These are phyloP conservation scores for Aspergillus cristatus DNA, from an alignment of 495 filamentous ascomycete species.

Conservation along the genomic window DNA sequence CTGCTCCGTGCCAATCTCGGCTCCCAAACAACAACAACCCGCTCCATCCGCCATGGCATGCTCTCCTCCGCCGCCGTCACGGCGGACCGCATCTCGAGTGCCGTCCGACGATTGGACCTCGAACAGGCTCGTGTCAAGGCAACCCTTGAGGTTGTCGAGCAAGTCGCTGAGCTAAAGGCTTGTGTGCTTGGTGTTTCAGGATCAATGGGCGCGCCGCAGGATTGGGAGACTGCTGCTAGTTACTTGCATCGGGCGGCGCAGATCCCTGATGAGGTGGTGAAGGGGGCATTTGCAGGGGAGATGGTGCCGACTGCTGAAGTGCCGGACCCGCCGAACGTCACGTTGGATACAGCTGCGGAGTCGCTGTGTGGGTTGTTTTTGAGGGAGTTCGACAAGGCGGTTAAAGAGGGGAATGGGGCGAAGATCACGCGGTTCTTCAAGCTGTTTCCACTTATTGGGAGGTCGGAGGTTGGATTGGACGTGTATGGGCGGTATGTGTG, in stretches of 20 bases:
- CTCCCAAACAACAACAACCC: conserved; percentile 75
- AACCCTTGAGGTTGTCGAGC: conserved; percentile 86
- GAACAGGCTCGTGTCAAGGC: conserved; percentile 86
- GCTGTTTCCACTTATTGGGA: conserved; percentile 88
- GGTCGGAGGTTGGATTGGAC: conserved; percentile 81
- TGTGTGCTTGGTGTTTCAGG: conserved; percentile 93
- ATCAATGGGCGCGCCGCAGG: conserved; percentile 94
- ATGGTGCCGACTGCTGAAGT: conserved; percentile 95
- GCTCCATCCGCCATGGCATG: conserved; percentile 79
- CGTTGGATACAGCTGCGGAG: conserved; percentile 77
- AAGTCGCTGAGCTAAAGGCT: conserved; percentile 90
- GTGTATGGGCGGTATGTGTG: conserved; percentile 95
- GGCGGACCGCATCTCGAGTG: conserved; percentile 74
- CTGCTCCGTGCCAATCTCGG: conserved; percentile 81
- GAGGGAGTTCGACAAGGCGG: conserved; percentile 90
- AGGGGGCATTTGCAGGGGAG: conserved; percentile 80
- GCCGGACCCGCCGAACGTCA: conserved; percentile 80
- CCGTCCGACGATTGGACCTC: conserved; percentile 76
- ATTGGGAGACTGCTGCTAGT: conserved; percentile 93
- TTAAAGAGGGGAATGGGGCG: conserved; percentile 70
- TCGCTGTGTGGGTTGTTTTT: conserved; percentile 82
- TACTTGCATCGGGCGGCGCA: conserved; percentile 76
- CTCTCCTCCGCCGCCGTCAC: conserved; percentile 75
- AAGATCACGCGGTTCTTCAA: conserved; percentile 96
- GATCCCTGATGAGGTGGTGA: conserved; percentile 68